Base-by-base conservation (phyloP, 2,329 filamentous ascomycete genomes). In the Aspergillus bombycis region DNA sequence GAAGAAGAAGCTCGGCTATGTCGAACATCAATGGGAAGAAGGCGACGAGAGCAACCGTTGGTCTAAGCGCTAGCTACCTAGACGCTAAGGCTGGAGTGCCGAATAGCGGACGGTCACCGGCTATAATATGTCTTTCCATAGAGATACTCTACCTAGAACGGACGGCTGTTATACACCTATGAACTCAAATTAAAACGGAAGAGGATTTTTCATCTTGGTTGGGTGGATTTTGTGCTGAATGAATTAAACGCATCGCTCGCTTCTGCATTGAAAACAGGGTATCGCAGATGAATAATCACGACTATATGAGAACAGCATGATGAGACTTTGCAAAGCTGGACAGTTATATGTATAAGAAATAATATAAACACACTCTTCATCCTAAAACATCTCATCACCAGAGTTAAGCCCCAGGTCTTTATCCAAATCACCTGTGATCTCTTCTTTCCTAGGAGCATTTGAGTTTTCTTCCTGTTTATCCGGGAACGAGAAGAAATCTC, bases 11-110 rank as follows among this genome's bases (percentile, higher is more conserved):
- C 84, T 97, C 48, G 93, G 93, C 0, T 98, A 99, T 74, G 84
- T 90, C 5, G 94, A 98, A 80, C 90, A 91, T 70, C 84, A 88
- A 32, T 97, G 95, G 93, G 84, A 85, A 62, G 89, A 88, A 6
- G 94, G 92, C 11, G 91, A 97, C 71, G 94, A 98, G 82, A 90
- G 88, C 34, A 86, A 87, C 58, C 84, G 94, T 75, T 97, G 94
- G 94, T 91, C 91, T 30, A 68, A 67, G 48, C n/a, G 57, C 58
- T 62, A 65, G 38, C 9, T 14, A 5, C 34, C 34, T 36, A 38
- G 12, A 14, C 32, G 28, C 4, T n/a, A 23, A n/a, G 30, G 38
- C 21, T 28, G 14, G n/a, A 3, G 32, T 55, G 16, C 34, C 3
- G 21, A 55, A 28, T 38, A 26, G 32, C 38, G 23, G 32, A 55